Base-by-base conservation (phyloP, 306 rosid genomes). In the Neltuma alba region DNA sequence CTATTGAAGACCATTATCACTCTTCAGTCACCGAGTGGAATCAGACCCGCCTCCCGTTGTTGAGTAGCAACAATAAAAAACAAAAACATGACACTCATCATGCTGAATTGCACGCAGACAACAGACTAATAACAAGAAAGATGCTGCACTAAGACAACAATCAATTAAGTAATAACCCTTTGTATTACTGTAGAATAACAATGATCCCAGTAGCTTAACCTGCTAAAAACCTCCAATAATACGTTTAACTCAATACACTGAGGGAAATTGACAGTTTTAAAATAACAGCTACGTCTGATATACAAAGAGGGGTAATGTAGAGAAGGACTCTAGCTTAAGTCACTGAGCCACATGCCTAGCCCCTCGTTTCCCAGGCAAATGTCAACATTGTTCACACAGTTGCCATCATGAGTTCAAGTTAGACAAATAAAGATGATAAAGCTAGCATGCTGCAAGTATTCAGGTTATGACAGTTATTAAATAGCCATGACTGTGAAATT, bases 21-120 rank as follows among this genome's bases (percentile, higher is more conserved):
- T 55, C 73, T 79, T 82, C 69, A 61, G 72, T 81, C 33, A 69
- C 62, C 12, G 75, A 44, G 48, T 47, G 50, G 55, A 48, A 66
- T 6, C 6, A 40, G 47, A 13, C 54, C 16, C 3, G 20, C 40
- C 75, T 70, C 58, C 58, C 75, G 14, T 44, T 48, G 55, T 37
- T 37, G 6, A 37, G 4, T 37, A 33, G 70, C 37, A 20, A 72
- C 16, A 71, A 55, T 4, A 70, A 75, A n/a, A 5, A 33, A 34
- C n/a, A 37, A 54, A 41, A n/a, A n/a, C n/a, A n/a, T n/a, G n/a
- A n/a, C n/a, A n/a, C n/a, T n/a, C n/a, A n/a, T n/a, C n/a, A n/a
- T n/a, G n/a, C n/a, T n/a, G n/a, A n/a, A n/a, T n/a, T n/a, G n/a
- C n/a, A n/a, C n/a, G n/a, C n/a, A n/a, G n/a, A n/a, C n/a, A n/a